Conservation (phyloP, 768 basidiomycete genomes). For the Lentinula raphanica region DNA sequence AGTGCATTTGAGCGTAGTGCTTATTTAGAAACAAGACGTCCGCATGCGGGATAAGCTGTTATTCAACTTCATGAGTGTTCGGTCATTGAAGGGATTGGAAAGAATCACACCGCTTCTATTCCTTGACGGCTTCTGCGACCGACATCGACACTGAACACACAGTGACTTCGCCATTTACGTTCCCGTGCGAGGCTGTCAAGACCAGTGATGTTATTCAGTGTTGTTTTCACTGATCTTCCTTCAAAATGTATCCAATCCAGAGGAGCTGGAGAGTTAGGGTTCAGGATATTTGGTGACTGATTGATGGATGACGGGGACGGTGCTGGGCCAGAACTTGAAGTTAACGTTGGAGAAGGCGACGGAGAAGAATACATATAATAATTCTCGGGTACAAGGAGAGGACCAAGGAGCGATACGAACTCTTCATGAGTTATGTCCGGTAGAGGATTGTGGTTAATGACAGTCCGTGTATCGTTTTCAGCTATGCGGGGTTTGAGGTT, state of each 20-base stretch:
- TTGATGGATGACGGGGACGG: slow-evolving; percentile 1
- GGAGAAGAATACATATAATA: slow-evolving; percentile 37
- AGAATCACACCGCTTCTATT: slow-evolving; percentile 63
- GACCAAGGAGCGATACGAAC: slow-evolving; percentile 73
- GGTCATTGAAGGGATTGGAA: slow-evolving; percentile 2
- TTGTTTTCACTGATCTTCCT: slow-evolving; percentile 74
- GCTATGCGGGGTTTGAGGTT: slow-evolving; percentile 26
- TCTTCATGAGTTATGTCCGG: slow-evolving; percentile 86
- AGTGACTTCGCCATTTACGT: slow-evolving; percentile 77
- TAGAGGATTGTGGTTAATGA: slow-evolving; percentile 83
- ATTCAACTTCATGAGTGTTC: background rate
- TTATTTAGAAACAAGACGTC: slow-evolving; percentile 79
- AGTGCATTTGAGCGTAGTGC: slow-evolving; percentile 62
- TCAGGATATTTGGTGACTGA: slow-evolving; percentile 21
- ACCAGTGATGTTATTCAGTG: slow-evolving; percentile 70
- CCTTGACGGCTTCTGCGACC: slow-evolving; percentile 71
- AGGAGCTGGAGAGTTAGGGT: slow-evolving; percentile 62
- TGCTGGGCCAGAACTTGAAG: slow-evolving; percentile 14
- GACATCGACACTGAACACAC: slow-evolving; percentile 77
- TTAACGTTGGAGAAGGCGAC: slow-evolving; percentile 16
- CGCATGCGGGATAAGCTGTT: slow-evolving; percentile 73
- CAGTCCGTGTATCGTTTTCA: slow-evolving; percentile 56
- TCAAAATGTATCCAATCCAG: slow-evolving; percentile 89
- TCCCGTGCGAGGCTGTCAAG: slow-evolving; percentile 79
- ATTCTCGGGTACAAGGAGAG: slow-evolving; percentile 79